Percentiles rank a stretch among this genome's conserved stretches.
These are phyloP conservation scores for Nothophoma quercina DNA, from an alignment of 2,329 filamentous ascomycete genomes.

Conservation along the genomic window DNA sequence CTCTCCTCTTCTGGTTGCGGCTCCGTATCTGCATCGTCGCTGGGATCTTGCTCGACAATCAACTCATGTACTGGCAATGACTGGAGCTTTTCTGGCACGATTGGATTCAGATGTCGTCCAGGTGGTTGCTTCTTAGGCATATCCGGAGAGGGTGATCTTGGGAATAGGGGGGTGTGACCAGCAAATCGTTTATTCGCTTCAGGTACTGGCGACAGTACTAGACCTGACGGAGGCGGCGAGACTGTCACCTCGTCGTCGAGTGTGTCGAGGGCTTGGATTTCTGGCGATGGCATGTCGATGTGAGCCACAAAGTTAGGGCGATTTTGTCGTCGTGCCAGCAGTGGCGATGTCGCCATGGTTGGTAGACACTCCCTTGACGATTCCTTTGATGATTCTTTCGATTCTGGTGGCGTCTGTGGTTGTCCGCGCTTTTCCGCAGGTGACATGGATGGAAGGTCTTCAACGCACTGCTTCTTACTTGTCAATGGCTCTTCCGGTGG, in stretches of 20 bases:
- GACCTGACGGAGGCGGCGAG: conserved; percentile 43
- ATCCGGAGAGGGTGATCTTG: conserved; percentile 12
- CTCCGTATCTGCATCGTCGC: conserved; percentile 17
- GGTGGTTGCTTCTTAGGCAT: conserved; percentile 17
- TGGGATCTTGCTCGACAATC: conserved; percentile 14
- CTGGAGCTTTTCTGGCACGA: conserved; percentile 12
- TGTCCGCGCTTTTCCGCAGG: conserved; percentile 6
- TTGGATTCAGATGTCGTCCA: background rate
- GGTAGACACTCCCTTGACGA: no score
- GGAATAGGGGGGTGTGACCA: conserved; percentile 47
- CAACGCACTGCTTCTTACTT: conserved; percentile 29
- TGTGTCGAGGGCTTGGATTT: conserved; percentile 1
- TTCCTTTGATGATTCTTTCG: background rate
- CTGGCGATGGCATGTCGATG: conserved; percentile 32
- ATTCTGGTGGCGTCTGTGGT: conserved; percentile 10
- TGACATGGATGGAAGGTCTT: conserved; percentile 14
- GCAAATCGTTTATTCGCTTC: conserved; percentile 45
- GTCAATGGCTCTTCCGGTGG: conserved; percentile 42
- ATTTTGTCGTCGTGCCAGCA: conserved; percentile 34
- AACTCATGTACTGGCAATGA: conserved; percentile 22
- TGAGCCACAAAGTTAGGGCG: conserved; percentile 31
- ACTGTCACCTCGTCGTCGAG: conserved; percentile 36
- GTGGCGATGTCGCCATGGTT: conserved; percentile 21
- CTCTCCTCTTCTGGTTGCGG: conserved; percentile 15
- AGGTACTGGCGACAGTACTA: conserved; percentile 43